Evolutionary conservation across 495 filamentous ascomycete species (phyloP).

Genomic region (Saxophila tyrrhenica): DNA sequence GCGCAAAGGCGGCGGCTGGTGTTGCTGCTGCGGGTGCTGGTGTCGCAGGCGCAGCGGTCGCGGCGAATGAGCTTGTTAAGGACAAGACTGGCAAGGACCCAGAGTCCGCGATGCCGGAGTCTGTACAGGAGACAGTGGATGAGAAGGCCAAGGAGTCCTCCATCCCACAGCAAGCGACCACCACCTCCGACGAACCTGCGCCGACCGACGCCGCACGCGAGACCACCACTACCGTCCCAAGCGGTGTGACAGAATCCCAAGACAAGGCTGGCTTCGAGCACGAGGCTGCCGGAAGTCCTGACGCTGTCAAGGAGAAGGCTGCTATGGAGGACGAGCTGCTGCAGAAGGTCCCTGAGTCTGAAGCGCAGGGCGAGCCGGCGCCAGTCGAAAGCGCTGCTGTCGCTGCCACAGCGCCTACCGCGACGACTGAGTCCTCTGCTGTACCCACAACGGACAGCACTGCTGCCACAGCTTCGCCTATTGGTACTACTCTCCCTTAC

Average conservation of each 20-base stretch:
- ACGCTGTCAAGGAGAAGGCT: slow-evolving; percentile 19
- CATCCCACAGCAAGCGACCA: not conserved
- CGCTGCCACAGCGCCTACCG: slow-evolving; percentile 10
- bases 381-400: slow-evolving; percentile 20
- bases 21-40: slow-evolving; percentile 23
- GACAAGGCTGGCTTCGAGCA: not conserved
- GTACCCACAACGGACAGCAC: not conserved
- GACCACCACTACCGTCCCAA: slow-evolving; percentile 6
- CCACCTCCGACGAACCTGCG: not conserved
- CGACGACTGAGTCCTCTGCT: not conserved
- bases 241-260: slow-evolving; percentile 1
- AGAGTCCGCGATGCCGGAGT: not conserved
- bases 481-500: slow-evolving; percentile 8
- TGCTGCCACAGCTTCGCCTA: slow-evolving; percentile 8
- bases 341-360: slow-evolving; percentile 11
- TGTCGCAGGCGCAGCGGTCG: slow-evolving; percentile 12
- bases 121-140: slow-evolving; percentile 22
- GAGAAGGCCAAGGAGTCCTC: slow-evolving; percentile 28
- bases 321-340: slow-evolving; percentile 20
- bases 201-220: not conserved
- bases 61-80: slow-evolving; percentile 4
- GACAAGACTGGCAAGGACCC: slow-evolving; percentile 9
- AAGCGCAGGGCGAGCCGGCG: slow-evolving; percentile 26
- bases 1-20: slow-evolving; percentile 23
- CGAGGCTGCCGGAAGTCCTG: slow-evolving; percentile 19